Evolutionary conservation across 768 basidiomycete genomes (phyloP), one percentile per base, ranked within the genome.

Genomic region (Mycena leptocephala): DNA sequence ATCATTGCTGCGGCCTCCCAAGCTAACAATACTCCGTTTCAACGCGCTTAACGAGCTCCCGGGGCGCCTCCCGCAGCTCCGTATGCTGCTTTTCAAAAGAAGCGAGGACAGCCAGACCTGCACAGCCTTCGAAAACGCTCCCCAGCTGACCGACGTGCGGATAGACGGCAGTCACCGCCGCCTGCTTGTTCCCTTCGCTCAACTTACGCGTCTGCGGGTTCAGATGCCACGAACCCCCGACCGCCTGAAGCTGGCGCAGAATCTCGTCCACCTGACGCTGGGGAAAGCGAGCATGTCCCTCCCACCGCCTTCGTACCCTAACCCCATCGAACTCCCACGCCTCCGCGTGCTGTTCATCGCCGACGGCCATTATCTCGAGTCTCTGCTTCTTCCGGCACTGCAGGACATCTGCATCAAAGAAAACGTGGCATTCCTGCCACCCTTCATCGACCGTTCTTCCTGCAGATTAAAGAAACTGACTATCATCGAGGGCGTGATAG

Each of bases 91-190:
- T 35, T 68, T 56, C 37, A 68, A 56, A 56, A 9, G 67, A 6
- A 68, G 67, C 67, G 67, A 68, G 26, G 67, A 68, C 53, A 37
- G 53, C 11, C 53, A 68, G 51, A 68, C 67, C 35, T 68, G 67
- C 51, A 68, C 67, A 1, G 67, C 67, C 14, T 68, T 68, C 53
- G 67, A 39, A 20, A 9, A 3, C 11, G 67, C 67, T 9, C 67
- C 67, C 6, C 67, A 20, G 2, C 37, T 68, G 8, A 56, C 53
- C 33, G 67, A 68, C 67, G 67, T 68, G 53, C 51, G 67, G 39
- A 68, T 68, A 24, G 67, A 68, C 24, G 67, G 67, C n/a, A 56
- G 53, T 16, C 67, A 68, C 16, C 67, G 67, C 24, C 67, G 67
- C 37, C 53, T 68, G 5, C 35, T 56, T 13, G 67, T 68, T 30